Base-by-base conservation (phyloP, 2,329 filamentous ascomycete species). In the Ceratocystis huliohia region DNA sequence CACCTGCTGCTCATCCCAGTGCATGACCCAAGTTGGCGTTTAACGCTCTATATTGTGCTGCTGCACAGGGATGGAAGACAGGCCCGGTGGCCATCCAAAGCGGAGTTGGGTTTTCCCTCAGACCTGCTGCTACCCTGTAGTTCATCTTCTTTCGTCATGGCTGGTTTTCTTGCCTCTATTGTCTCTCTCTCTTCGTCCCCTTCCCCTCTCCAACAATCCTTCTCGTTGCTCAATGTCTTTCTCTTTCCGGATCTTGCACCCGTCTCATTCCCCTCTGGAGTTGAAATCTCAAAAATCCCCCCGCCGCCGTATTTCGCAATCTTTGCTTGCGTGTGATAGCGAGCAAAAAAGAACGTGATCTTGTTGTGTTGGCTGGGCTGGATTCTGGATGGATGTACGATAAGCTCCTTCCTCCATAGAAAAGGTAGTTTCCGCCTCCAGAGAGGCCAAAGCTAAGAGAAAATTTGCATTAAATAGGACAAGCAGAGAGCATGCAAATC, bases 171-270 rank as follows among this genome's bases (percentile, higher is more conserved):
- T 63, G 30, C 33, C 37, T 17, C 20, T 37, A 30, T 63, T 57
- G 8, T 10, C 66, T 64, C 61, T 67, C 67, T 59, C 61, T 41
- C 61, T 61, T 63, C 53, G 61, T 69, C 50, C 17, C 20, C 61
- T 67, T 48, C 28, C 61, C 45, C 62, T 13, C 37, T 41, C 37
- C 37, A 41, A 41, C 37, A 41, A 41, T 41, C 37, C 37, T 41
- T 41, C 37, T 41, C 10, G 3, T 13, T 41, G 37, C 3, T 59
- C 28, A 28, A 28, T 59, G 15, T 48, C 30, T 30, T 20, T 46
- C 44, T 17, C 17, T 20, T 50, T 50, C 56, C 44, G 25, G 13
- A 7, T 30, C 20, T 62, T 61, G 30, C 44, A 17, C n/a, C 44
- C 45, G 45, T 48, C 45, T 37, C 33, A 13, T 37, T 37, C 10